A percentile compares a stretch with the other conserved stretches of the same genome.
phyloP scores from a whole-genome alignment of 139 green algal genomes.

The Picochlorum sp. region DNA sequence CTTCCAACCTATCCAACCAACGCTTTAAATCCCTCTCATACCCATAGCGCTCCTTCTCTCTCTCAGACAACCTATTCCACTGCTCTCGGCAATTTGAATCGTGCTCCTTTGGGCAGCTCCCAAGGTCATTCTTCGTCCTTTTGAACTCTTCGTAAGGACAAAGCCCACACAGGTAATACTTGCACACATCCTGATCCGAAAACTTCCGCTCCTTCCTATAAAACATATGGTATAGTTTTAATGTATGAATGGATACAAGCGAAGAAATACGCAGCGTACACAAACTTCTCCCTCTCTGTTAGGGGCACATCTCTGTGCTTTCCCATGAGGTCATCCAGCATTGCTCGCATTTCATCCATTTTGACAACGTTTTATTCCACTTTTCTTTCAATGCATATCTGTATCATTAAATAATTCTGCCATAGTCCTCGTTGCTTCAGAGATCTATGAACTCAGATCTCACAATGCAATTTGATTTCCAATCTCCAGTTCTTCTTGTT shows the following conservation, averaged over 20 bases:
- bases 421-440: no score
- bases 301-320: conserved; percentile 18
- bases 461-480: no score
- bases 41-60: conserved; percentile 23
- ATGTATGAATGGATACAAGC: not conserved
- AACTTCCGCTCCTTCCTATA: conserved; percentile 15
- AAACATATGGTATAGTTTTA: no score
- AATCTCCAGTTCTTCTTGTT: no score
- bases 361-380: not conserved
- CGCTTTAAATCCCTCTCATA: conserved; percentile 37
- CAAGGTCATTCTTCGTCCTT: conserved; percentile 41
- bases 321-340: conserved; percentile 45
- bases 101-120: conserved; percentile 35
- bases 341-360: conserved; percentile 35
- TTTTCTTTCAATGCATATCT: no score
- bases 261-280: not conserved
- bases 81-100: conserved; percentile 27
- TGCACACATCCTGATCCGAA: conserved; percentile 36
- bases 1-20: conserved; percentile 34
- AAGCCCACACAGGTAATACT: conserved; percentile 36
- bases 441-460: no score
- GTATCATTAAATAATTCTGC: no score
- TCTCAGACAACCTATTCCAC: conserved; percentile 35
- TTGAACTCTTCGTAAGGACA: conserved; percentile 46
- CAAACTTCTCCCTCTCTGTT: conserved; percentile 10